These are phyloP conservation scores for Helicostylum pulchrum DNA, from an alignment of 192 early-diverging fungal species.

Conservation along the genomic window DNA sequence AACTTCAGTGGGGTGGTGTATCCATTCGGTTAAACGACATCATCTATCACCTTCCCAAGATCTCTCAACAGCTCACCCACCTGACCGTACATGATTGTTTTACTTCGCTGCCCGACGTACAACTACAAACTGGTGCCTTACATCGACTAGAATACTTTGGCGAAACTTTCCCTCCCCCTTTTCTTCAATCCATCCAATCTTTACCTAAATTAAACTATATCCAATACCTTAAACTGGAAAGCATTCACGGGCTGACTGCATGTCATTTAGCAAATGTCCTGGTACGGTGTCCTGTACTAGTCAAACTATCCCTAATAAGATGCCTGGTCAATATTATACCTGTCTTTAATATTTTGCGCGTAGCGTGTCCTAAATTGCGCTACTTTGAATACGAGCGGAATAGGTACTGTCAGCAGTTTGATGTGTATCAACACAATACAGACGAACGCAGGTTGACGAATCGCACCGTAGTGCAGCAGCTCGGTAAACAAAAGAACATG, in stretches of 20 bases:
- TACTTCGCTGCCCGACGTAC: constrained; percentile 1
- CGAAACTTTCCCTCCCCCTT: neutral
- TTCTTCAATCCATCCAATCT: neutral
- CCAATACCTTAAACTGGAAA: constrained; percentile 3
- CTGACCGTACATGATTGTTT: constrained; percentile 24
- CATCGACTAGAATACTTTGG: neutral
- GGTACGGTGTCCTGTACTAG: constrained; percentile 4
- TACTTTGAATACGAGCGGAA: constrained; percentile 20
- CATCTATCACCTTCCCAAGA: neutral
- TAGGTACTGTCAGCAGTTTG: neutral
- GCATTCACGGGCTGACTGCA: constrained; percentile 19
- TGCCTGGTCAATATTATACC: constrained; percentile 21
- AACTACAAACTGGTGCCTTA: neutral
- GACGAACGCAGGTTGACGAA: neutral
- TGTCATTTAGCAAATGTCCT: constrained; percentile 1
- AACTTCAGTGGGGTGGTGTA: constrained; percentile 4
- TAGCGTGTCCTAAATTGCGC: constrained; percentile 7
- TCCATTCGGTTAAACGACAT: constrained; percentile 19
- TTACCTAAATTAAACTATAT: neutral
- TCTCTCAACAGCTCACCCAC: neutral
- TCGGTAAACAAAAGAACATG: neutral
- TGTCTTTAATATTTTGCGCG: constrained; percentile 4
- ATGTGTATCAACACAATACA: neutral
- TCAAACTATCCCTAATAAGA: neutral
- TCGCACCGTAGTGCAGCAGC: neutral